Percentiles rank a stretch among this genome's conserved stretches.
Conservation (phyloP, 495 filamentous ascomycete genomes). For the Hypoxylon perforatum region DNA sequence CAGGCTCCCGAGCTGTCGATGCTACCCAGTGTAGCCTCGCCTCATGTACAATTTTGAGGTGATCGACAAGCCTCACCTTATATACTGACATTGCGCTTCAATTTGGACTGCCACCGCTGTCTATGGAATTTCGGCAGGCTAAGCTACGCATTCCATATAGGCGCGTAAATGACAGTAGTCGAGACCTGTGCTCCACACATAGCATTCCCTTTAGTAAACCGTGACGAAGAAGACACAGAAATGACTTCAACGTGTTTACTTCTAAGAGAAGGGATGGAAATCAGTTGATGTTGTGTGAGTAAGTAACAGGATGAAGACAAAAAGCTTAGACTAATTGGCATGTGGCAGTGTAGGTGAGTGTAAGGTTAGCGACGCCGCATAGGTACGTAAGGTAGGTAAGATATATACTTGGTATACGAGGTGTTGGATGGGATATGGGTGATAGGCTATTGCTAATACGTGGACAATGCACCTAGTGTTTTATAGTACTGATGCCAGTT, state of each 20-base stretch:
- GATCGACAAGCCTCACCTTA: conserved; percentile 29
- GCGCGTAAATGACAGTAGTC: not conserved
- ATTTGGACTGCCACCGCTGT: conserved; percentile 1
- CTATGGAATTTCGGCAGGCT: conserved; percentile 6
- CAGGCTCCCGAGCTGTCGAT: conserved; percentile 34
- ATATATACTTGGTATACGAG: conserved; percentile 11
- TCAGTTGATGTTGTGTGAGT: not conserved
- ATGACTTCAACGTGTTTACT: conserved; percentile 1
- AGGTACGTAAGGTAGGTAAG: not conserved
- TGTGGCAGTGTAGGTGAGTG: too few species aligned
- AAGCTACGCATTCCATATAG: conserved; percentile 10
- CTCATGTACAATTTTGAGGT: conserved; percentile 15
- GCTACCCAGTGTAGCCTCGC: conserved; percentile 27
- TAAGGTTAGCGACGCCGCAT: too few species aligned
- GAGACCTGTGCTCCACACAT: conserved; percentile 3
- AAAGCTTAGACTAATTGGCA: not conserved
- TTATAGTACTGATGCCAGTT: conserved; percentile 8
- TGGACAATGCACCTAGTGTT: not conserved
- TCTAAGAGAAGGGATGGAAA: conserved; percentile 5
- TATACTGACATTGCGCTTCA: conserved; percentile 8
- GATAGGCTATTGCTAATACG: conserved; percentile 19
- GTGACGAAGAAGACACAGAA: conserved; percentile 22
- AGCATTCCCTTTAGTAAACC: conserved; percentile 11
- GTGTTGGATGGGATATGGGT: conserved; percentile 5
- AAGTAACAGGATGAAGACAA: not conserved